Evolutionary conservation across 2,329 filamentous ascomycete species (phyloP).

Genomic region (Colletotrichum sp.): DNA sequence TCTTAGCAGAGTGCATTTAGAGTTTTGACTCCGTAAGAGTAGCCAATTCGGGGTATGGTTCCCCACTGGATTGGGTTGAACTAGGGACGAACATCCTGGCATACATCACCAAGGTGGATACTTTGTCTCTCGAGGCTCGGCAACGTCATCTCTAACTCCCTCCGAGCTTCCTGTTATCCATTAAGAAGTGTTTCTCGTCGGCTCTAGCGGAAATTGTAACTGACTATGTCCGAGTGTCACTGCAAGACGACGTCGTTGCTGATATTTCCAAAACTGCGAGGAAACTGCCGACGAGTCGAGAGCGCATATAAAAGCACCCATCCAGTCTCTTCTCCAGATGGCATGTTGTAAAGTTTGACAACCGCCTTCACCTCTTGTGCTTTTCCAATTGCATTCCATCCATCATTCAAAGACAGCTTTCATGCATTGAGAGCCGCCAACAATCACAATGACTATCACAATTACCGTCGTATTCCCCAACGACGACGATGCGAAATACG

Average conservation of each 20-base stretch:
- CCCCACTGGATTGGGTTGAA: neutral
- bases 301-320: neutral
- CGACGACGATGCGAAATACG: neutral
- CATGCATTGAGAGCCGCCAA: neutral
- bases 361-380: neutral
- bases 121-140: neutral
- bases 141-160: neutral
- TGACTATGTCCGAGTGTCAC: fast-evolving
- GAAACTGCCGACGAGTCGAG: neutral
- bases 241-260: neutral
- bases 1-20: neutral
- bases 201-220: neutral
- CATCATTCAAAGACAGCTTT: neutral
- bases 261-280: neutral
- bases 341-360: neutral
- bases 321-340: neutral
- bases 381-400: neutral
- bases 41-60: neutral
- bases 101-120: neutral
- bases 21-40: neutral
- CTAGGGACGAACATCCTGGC: neutral
- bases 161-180: neutral
- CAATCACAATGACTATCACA: neutral
- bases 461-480: neutral
- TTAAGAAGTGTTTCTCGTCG: neutral